A percentile compares a stretch with the other conserved stretches of the same genome.
Evolutionary conservation across 306 rosid genomes (phyloP).

Genomic region (Rosa lucieae): DNA sequence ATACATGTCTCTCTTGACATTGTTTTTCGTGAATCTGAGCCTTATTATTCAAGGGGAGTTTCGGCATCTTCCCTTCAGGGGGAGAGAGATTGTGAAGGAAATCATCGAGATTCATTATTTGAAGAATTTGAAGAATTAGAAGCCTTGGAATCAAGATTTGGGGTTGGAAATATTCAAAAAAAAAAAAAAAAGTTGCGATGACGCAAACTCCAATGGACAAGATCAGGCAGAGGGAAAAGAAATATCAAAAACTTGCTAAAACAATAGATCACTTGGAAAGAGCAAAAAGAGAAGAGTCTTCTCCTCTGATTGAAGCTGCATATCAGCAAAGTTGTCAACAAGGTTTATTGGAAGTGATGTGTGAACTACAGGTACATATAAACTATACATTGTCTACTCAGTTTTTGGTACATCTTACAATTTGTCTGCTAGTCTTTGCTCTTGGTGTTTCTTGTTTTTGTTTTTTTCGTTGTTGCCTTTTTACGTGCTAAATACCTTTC

Average conservation of each 20-base stretch:
- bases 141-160: no score
- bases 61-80: no score
- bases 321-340: conserved; percentile 74
- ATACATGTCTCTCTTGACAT: no score
- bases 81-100: no score
- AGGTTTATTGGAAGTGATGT: conserved; percentile 77
- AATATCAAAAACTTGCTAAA: conserved; percentile 68
- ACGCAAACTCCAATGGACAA: conserved; percentile 70
- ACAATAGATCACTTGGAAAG: conserved; percentile 88
- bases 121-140: no score
- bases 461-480: background rate
- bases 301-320: conserved; percentile 83
- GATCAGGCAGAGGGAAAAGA: conserved; percentile 71
- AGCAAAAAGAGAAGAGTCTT: conserved; percentile 91
- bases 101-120: no score
- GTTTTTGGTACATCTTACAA: background rate
- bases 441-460: background rate
- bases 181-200: conserved; percentile 51
- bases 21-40: no score
- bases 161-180: no score
- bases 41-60: no score
- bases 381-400: background rate
- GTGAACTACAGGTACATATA: conserved; percentile 58
- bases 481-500: no score
- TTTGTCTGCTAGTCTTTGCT: background rate